Evolutionary conservation across 805 yeast species (phyloP).

Genomic region (Candida suzukii): DNA sequence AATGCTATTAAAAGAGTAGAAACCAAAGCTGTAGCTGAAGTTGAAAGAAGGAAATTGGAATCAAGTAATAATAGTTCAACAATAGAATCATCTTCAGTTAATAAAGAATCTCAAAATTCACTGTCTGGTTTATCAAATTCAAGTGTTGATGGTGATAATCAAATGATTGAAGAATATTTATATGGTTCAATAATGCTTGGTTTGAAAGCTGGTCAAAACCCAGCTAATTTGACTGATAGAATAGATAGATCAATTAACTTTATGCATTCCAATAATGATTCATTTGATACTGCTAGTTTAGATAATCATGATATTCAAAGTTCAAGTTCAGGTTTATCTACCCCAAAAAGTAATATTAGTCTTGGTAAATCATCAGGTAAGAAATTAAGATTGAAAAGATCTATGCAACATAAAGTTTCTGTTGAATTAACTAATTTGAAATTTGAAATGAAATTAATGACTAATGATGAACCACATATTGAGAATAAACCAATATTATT

Average conservation of each 20-base stretch:
- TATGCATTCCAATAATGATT: not conserved
- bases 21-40: constrained; percentile 30
- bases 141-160: constrained; percentile 8
- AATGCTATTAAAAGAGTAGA: constrained; percentile 63
- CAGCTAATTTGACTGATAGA: constrained; percentile 37
- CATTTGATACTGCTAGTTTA: too few relatives aligned
- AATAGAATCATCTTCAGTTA: not conserved
- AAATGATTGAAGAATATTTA: constrained; percentile 51
- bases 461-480: constrained; percentile 31
- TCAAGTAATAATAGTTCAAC: not conserved
- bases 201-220: constrained; percentile 39
- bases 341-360: constrained; percentile 19
- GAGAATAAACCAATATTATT: constrained; percentile 15
- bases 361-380: constrained; percentile 26
- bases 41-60: constrained; percentile 1
- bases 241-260: constrained; percentile 38
- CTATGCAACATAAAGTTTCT: constrained; percentile 50
- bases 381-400: constrained; percentile 56
- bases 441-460: constrained; percentile 36
- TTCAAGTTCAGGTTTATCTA: constrained; percentile 1
- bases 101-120: too few relatives aligned
- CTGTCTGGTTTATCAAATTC: too few relatives aligned
- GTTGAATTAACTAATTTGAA: constrained; percentile 51
- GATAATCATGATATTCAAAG: not conserved
- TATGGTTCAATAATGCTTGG: constrained; percentile 78